A percentile compares a stretch with the other conserved stretches of the same genome.
Conservation (phyloP, 495 filamentous ascomycete species). For the Trichoderma asperelloides region DNA sequence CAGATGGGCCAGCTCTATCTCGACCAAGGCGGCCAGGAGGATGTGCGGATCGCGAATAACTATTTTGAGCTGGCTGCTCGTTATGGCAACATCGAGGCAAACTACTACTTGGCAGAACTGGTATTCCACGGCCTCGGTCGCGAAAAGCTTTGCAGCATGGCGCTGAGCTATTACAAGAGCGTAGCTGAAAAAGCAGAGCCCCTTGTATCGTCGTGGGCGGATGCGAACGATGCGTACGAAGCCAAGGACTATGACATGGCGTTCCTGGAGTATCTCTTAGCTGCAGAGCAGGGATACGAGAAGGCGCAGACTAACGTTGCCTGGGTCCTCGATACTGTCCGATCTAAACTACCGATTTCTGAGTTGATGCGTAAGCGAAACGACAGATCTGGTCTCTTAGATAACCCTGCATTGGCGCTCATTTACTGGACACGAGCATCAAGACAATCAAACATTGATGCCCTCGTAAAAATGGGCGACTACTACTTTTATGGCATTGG, state of each 20-base stretch:
- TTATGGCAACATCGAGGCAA: slow-evolving; percentile 83
- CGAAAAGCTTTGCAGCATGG: slow-evolving; percentile 70
- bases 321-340: slow-evolving; percentile 76
- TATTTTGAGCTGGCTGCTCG: slow-evolving; percentile 93
- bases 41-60: slow-evolving; percentile 54
- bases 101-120: slow-evolving; percentile 91
- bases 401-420: slow-evolving; percentile 69
- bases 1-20: slow-evolving; percentile 78
- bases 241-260: slow-evolving; percentile 80
- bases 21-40: slow-evolving; percentile 72
- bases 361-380: slow-evolving; percentile 26
- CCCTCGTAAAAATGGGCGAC: slow-evolving; percentile 95
- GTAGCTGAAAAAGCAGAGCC: slow-evolving; percentile 85
- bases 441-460: slow-evolving; percentile 88
- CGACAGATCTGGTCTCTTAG: slow-evolving; percentile 43
- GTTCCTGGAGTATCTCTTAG: slow-evolving; percentile 77
- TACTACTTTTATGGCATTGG: slow-evolving; percentile 84
- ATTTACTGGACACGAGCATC: slow-evolving; percentile 96
- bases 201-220: slow-evolving; percentile 73
- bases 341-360: slow-evolving; percentile 38
- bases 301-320: slow-evolving; percentile 89
- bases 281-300: slow-evolving; percentile 95
- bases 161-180: slow-evolving; percentile 86
- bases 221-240: slow-evolving; percentile 79
- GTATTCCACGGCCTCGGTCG: slow-evolving; percentile 71